Base-by-base conservation (phyloP, 1,139 yeast genomes). In the Debaryomyces subglobosus region DNA sequence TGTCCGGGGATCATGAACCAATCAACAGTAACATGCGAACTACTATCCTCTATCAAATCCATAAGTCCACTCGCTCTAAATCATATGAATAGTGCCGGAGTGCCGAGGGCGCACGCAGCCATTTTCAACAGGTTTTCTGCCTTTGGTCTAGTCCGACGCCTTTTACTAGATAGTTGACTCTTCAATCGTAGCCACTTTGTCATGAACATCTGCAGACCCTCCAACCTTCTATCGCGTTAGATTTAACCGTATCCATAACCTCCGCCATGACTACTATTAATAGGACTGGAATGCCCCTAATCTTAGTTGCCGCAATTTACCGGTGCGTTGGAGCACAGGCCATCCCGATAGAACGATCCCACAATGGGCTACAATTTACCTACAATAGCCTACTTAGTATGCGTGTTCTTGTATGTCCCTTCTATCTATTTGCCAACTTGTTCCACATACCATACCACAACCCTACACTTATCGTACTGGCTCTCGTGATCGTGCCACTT, bases 91-190 rank as follows among this genome's bases (percentile, higher is more conserved):
- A 21, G 32, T 29, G 13, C 35, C 32, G 37, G 16, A 20, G 24
- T n/a, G 13, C 32, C 29, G 15, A 5, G 18, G 20, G 32, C 13
- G 29, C 25, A 15, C 36, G 43, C 43, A 40, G 43, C 43, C 43
- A 40, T 40, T 40, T 40, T 40, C 27, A 30, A 40, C 24, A 30
- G 43, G 43, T 40, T 40, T 40, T 39, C 23, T 30, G 37, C 18
- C 23, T 18, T 16, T 12, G 23, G 10, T 12, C 38, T 13, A n/a
- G 10, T 20, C 20, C 35, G 20, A 15, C 35, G 3, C 8, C 25
- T 7, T 12, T 12, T 35, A 5, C n/a, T 35, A 12, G 24, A 20
- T 16, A 15, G 13, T 18, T 10, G 37, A 5, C 18, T 8, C 35
- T 7, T 10, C 34, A 6, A 9, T 13, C n/a, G 34, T 15, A 32